Base-by-base conservation (phyloP, 2,329 filamentous ascomycete species). In the Fusarium penzigii region DNA sequence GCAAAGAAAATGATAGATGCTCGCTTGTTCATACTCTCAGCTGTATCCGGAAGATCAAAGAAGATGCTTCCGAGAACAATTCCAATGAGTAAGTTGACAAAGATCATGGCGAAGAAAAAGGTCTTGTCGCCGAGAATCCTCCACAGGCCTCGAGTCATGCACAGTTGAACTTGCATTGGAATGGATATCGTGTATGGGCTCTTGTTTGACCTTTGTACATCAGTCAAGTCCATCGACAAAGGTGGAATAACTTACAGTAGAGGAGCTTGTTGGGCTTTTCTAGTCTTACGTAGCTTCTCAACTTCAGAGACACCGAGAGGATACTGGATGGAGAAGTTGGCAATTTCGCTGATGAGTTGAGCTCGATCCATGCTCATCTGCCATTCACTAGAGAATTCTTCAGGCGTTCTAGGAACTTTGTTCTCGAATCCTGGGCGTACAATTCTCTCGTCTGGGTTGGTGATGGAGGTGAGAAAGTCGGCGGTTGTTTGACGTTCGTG, bases 391-490 rank as follows among this genome's bases (percentile, higher is more conserved):
- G 69, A 70, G 29, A 74, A 74, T 12, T 74, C 71, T 8, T 73
- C 68, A 1, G 71, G 64, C 0, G 70, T 73, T 11, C 67, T 59
- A 0, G 71, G 71, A 0, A 69, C 68, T 0, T 58, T 60, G 6
- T 58, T 59, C 52, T 72, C 66, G 29, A 65, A 72, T 0, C 71
- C 71, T 0, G 60, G 57, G 16, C 63, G 61, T 0, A 69, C 53
- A 17, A 66, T 52, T 17, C 72, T 66, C 43, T 74, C 72, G 2
- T 62, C 52, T 0, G 70, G 67, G 20, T 65, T 70, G 1, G 78
- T 80, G 38, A 82, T 75, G 0, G 78, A 78, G 1, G 63, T 90
- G 17, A 91, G 68, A 67, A 90, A 91, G 63, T 91, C 88, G 1
- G 87, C 83, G 1, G 86, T 89, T 0, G 87, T 90, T 59, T 85